phyloP scores from a whole-genome alignment of 768 basidiomycete genomes.

The Udeniomyces megalosporus region DNA sequence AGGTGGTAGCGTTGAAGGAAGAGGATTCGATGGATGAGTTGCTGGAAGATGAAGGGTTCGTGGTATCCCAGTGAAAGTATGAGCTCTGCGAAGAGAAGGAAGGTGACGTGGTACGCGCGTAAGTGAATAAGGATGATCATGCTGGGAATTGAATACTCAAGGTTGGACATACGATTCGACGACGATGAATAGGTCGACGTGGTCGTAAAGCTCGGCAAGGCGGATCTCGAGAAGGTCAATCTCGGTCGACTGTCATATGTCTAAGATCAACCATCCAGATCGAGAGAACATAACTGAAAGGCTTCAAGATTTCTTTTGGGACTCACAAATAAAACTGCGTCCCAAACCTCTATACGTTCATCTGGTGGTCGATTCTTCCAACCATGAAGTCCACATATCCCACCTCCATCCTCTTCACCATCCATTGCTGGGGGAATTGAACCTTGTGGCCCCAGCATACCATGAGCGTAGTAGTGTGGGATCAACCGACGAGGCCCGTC shows the following conservation, averaged over 20 bases:
- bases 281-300: not conserved
- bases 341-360: conserved; percentile 32
- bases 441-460: conserved; percentile 23
- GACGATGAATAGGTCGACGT: conserved; percentile 47
- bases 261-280: not conserved
- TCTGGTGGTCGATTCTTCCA: conserved; percentile 34
- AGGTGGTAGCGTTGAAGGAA: conserved; percentile 35
- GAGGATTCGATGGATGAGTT: conserved; percentile 29
- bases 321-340: conserved; percentile 40
- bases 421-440: too few species aligned
- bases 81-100: not conserved
- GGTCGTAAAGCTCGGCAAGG: conserved; percentile 42
- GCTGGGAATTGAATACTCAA: not conserved
- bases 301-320: not conserved
- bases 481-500: conserved; percentile 38
- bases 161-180: conserved; percentile 38
- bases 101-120: conserved; percentile 42
- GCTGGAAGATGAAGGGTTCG: conserved; percentile 3
- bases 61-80: conserved; percentile 44
- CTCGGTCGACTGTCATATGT: conserved; percentile 33
- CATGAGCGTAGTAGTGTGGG: conserved; percentile 44
- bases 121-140: not conserved
- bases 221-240: conserved; percentile 49
- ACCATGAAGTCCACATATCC: conserved; percentile 41
- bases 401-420: conserved; percentile 26